Conservation (phyloP, 1,139 yeast genomes). For the Magnusiomyces fungicola region DNA sequence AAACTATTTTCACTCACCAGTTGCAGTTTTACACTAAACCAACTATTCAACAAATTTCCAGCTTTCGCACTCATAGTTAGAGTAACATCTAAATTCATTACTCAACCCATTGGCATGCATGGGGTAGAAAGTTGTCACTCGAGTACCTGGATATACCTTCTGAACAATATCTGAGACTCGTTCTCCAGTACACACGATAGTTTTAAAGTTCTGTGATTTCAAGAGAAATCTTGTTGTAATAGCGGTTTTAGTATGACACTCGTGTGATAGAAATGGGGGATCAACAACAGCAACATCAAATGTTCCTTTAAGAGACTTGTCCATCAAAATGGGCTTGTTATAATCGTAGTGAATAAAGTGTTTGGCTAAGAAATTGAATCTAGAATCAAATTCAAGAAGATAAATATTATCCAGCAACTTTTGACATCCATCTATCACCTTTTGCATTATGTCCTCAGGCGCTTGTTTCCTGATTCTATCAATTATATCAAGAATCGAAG, state of each 20-base stretch:
- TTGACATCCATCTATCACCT: slow-evolving; percentile 6
- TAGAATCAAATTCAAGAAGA: slow-evolving; percentile 66
- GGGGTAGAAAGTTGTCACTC: slow-evolving; percentile 61
- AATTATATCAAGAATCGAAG: slow-evolving; percentile 52
- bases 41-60: slow-evolving; percentile 37
- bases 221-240: slow-evolving; percentile 58
- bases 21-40: too few species aligned
- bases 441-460: not conserved
- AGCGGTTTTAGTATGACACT: slow-evolving; percentile 70
- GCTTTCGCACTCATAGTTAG: slow-evolving; percentile 55
- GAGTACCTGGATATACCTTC: slow-evolving; percentile 56
- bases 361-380: slow-evolving; percentile 71
- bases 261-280: slow-evolving; percentile 79
- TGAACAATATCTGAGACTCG: slow-evolving; percentile 62
- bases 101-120: slow-evolving; percentile 80
- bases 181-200: slow-evolving; percentile 77
- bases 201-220: slow-evolving; percentile 32
- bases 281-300: slow-evolving; percentile 75
- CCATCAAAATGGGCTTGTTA: slow-evolving; percentile 56
- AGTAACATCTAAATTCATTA: slow-evolving; percentile 82
- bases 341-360: slow-evolving; percentile 71
- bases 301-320: slow-evolving; percentile 49
- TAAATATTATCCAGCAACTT: slow-evolving; percentile 47
- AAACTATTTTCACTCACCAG: too few species aligned
- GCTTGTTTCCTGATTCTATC: not conserved